Base-by-base conservation (phyloP, 1,284 basidiomycete species). In the Taiwanofungus camphoratus region DNA sequence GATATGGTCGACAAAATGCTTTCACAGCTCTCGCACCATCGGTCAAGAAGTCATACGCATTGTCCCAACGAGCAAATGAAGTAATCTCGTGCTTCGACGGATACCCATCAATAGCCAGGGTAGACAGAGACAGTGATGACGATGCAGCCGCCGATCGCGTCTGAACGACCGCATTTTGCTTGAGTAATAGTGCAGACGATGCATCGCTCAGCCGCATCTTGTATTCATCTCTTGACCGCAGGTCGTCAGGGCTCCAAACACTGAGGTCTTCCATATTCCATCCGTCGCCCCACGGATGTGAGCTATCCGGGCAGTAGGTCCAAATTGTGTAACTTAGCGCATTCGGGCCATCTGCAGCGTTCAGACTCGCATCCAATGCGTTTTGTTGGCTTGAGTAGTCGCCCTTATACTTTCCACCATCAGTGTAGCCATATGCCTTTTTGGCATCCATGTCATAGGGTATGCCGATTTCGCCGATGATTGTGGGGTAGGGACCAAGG, bases 261-360 rank as follows among this genome's bases (percentile, higher is more conserved):
- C 90, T 93, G 44, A 98, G 65, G 65, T 98, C 95, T 67, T 99
- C 95, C 64, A 91, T 82, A 61, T 98, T 94, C 94, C 94, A 99
- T 2, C 83, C 82, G 61, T 98, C 95, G 15, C 94, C 92, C 91
- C 91, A 97, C 57, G 78, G 65, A 61, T 97, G 92, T 19, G 71
- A 76, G 58, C 73, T 76, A 51, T 87, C 82, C 0, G 91, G 74
- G 42, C 84, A 85, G 59, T 98, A 98, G 20, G 83, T 93, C 95
- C 95, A 98, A 6, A 93, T 64, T 13, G 92, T 92, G 61, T 82
- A 97, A 61, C 76, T 93, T 52, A 96, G 65, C 35, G 68, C 70
- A 55, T 96, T 95, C 7, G 68, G 67, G 0, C 93, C 94, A 61
- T 99, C 95, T 37, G 82, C 76, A 0, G 82, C 95, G 55, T 92